Conservation (phyloP, 2,329 filamentous ascomycete species). For the Neonectria neomacrospora region DNA sequence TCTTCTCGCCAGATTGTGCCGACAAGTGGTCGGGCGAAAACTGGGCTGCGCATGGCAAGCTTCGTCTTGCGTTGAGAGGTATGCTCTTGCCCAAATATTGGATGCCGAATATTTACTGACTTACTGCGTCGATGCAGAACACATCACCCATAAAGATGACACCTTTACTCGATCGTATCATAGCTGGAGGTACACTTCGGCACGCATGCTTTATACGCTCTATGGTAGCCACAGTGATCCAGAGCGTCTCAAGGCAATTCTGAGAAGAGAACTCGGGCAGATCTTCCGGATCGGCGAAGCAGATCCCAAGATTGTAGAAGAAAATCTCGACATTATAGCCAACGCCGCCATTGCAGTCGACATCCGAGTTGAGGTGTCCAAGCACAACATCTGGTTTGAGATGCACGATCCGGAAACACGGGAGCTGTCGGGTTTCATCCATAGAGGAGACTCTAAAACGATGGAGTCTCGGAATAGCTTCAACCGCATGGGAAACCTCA, state of each 20-base stretch:
- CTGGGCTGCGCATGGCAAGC: neutral
- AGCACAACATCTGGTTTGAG: neutral
- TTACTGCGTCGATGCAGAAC: neutral
- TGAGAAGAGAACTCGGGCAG: neutral
- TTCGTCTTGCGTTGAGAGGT: neutral
- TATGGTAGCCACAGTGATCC: neutral
- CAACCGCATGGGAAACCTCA: neutral
- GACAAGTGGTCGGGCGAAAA: neutral
- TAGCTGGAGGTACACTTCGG: neutral
- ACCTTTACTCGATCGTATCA: neutral
- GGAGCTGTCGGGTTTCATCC: neutral
- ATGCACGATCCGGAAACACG: neutral
- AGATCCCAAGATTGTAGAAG: neutral
- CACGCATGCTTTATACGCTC: neutral
- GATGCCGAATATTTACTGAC: neutral
- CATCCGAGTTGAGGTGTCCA: neutral
- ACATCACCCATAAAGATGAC: neutral
- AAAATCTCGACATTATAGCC: neutral
- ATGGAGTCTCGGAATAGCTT: neutral
- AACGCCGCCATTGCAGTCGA: accelerated
- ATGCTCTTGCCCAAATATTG: neutral
- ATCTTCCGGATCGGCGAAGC: neutral
- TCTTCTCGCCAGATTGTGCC: neutral
- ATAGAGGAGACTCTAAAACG: neutral
- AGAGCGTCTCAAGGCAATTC: neutral